phyloP scores from a whole-genome alignment of 805 yeast species.

The Priceomyces medius region DNA sequence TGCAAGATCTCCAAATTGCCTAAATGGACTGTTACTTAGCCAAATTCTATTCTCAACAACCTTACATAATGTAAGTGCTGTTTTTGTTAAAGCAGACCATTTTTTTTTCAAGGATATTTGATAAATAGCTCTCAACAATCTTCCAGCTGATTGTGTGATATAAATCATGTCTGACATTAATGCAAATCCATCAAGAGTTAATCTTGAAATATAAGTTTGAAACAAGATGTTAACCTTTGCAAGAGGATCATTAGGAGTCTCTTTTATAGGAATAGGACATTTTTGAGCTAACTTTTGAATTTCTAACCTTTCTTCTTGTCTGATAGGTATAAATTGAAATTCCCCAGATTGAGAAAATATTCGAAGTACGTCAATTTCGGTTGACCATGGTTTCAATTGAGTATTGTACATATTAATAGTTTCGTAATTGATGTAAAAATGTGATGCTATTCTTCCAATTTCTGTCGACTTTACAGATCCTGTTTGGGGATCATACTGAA shows the following conservation, averaged over 20 bases:
- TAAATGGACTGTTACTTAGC: conserved; percentile 79
- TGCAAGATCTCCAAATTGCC: conserved; percentile 71
- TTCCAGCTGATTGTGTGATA: conserved; percentile 88
- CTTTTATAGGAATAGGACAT: conserved; percentile 86
- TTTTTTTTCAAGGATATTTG: conserved; percentile 69
- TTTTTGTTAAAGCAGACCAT: conserved; percentile 66
- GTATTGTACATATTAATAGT: conserved; percentile 69
- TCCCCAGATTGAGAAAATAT: conserved; percentile 82
- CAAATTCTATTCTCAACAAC: conserved; percentile 82
- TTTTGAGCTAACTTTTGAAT: conserved; percentile 63
- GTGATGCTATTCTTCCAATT: conserved; percentile 80
- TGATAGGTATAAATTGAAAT: conserved; percentile 76
- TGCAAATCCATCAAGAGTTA: conserved; percentile 83
- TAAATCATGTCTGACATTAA: conserved; percentile 90
- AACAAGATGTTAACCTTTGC: conserved; percentile 78
- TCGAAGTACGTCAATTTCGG: conserved; percentile 72
- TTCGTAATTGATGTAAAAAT: conserved; percentile 74
- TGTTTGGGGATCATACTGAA: conserved; percentile 51
- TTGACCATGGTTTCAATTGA: conserved; percentile 60
- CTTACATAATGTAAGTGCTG: conserved; percentile 64
- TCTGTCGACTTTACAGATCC: conserved; percentile 52
- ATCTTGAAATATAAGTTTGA: conserved; percentile 82
- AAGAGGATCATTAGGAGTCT: conserved; percentile 62
- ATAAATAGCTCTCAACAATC: conserved; percentile 80
- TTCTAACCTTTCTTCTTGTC: conserved; percentile 84